Evolutionary conservation across 2,329 filamentous ascomycete genomes (phyloP), one percentile per base, ranked within the genome.

Genomic region (Fusarium penzigii): DNA sequence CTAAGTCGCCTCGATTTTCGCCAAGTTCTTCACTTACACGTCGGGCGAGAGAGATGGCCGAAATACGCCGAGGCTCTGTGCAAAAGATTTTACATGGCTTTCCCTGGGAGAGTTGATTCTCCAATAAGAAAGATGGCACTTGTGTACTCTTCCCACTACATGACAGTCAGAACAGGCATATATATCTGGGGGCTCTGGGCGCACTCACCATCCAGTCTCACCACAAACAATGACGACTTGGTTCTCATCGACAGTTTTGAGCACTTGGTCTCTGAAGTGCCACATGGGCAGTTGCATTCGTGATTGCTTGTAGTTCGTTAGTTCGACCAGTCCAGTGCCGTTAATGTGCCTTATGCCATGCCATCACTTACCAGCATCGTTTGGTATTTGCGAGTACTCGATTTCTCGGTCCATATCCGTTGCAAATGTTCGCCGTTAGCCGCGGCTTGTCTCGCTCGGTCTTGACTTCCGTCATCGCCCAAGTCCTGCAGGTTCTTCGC

Each of bases 11-110:
- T 56, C 85, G 88, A 47, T 81, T 84, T 70, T 99, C 94, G 8
- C 94, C 94, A 20, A 99, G 80, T 68, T 99, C 94, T 70, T 97
- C 91, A 66, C 92, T 96, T 16, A 99, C 94, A 66, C 94, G 87
- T 49, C 90, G 86, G 39, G 94, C 94, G 44, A 99, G 78, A 13
- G 94, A 97, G 39, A 99, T 93, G 10, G 94, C 94, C 14, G 94
- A 99, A 56, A 99, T 99, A 68, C 94, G 86, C 41, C 94, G 86
- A 36, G 94, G 94, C 68, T 99, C 92, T 0, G 94, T 97, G 68
- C 94, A 96, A 69, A 93, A 97, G 11, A 99, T 86, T 66, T 96
- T 97, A 73, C 92, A 97, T 6, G 84, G 77, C 58, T 85, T 87
- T 5, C 92, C 93, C 56, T 87, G 83, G 3, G 85, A 83, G 45